A percentile compares a stretch with the other conserved stretches of the same genome.
Conservation (phyloP, 2,329 filamentous ascomycete species). For the Alternaria viburni region DNA sequence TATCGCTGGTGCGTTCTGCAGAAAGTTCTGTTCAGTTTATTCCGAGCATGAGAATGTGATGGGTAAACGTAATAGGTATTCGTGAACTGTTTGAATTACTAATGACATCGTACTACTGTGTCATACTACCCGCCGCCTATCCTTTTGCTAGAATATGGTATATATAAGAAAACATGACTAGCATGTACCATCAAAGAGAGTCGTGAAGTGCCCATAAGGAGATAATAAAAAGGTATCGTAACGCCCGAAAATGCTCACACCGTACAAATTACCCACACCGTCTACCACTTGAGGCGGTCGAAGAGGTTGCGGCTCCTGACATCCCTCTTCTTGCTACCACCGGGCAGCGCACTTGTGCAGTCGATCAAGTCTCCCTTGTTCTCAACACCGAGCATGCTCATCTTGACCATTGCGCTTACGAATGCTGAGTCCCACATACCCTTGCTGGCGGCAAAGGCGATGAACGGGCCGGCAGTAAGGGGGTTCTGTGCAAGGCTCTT, state of each 20-base stretch:
- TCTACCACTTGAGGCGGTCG: slow-evolving; percentile 31
- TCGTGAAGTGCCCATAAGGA: not conserved
- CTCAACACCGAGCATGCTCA: slow-evolving; percentile 45
- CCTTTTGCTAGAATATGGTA: not conserved
- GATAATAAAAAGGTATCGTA: not conserved
- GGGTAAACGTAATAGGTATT: not conserved
- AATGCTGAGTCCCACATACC: slow-evolving; percentile 40
- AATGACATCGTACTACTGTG: not conserved
- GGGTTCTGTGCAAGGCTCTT: slow-evolving; percentile 35
- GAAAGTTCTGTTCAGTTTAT: not conserved
- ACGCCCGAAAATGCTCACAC: not conserved
- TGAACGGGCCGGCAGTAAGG: slow-evolving; percentile 27
- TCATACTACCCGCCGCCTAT: not conserved
- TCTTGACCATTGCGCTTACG: slow-evolving; percentile 44
- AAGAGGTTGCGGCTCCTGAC: slow-evolving; percentile 36
- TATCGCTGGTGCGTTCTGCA: not conserved
- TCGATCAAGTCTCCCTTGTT: slow-evolving; percentile 29
- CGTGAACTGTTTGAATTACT: not conserved
- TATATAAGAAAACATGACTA: not conserved
- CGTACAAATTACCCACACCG: not conserved
- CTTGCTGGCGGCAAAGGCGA: slow-evolving; percentile 34
- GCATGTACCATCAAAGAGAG: not conserved
- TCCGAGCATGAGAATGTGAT: not conserved
- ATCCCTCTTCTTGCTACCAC: slow-evolving; percentile 40
- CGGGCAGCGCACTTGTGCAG: slow-evolving; percentile 43